Evolutionary conservation across 2,329 filamentous ascomycete species (phyloP).

Genomic region (Cladosporium colombiae): DNA sequence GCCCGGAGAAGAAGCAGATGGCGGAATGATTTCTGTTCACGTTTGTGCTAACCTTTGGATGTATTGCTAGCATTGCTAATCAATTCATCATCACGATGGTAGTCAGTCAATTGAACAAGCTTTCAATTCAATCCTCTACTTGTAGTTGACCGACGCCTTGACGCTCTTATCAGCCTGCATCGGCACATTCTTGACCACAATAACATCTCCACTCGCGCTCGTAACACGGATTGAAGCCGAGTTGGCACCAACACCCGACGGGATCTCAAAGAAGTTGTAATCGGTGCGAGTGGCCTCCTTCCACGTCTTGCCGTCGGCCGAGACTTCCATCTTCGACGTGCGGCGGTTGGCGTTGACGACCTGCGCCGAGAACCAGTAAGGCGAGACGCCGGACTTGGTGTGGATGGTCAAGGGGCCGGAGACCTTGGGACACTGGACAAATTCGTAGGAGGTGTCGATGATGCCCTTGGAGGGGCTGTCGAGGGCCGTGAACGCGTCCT

Average conservation of each 20-base stretch:
- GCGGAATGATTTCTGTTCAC: constrained; percentile 1
- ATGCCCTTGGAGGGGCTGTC: constrained; percentile 45
- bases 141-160: constrained; percentile 28
- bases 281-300: constrained; percentile 53
- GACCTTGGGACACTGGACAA: constrained; percentile 53
- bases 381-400: constrained; percentile 55
- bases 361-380: constrained; percentile 63
- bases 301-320: constrained; percentile 62
- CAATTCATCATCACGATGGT: background rate
- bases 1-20: constrained; percentile 40
- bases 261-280: constrained; percentile 38
- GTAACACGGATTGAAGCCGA: constrained; percentile 26
- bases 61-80: background rate
- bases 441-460: constrained; percentile 53
- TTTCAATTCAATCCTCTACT: background rate
- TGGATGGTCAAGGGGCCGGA: constrained; percentile 51
- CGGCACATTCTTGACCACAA: constrained; percentile 28
- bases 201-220: constrained; percentile 22
- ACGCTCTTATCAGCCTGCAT: constrained; percentile 24
- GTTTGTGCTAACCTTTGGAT: background rate
- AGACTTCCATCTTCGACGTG: constrained; percentile 60
- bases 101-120: background rate
- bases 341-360: constrained; percentile 63
- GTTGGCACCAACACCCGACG: constrained; percentile 23
- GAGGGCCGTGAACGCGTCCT: constrained; percentile 52